phyloP scores from a whole-genome alignment of 805 yeast genomes.

The Starmera amethionina region DNA sequence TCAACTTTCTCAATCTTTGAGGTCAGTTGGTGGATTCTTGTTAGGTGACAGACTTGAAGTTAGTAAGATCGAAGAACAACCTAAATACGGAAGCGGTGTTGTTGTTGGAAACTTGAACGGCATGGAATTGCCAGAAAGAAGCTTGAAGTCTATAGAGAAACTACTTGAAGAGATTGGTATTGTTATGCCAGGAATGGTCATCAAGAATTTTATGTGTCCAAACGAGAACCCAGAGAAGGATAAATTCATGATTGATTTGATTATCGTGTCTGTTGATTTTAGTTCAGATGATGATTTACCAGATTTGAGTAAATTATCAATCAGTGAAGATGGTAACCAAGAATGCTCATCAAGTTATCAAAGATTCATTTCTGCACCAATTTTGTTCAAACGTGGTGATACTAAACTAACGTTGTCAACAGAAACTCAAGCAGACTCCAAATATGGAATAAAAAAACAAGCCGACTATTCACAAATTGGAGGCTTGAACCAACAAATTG shows the following conservation, averaged over 20 bases:
- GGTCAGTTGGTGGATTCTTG: constrained; percentile 31
- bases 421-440: constrained; percentile 21
- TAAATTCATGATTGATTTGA: constrained; percentile 7
- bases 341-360: constrained; percentile 9
- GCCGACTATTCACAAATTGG: constrained; percentile 54
- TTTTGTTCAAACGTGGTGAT: constrained; percentile 29
- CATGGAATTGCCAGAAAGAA: constrained; percentile 9
- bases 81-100: constrained; percentile 32
- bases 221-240: constrained; percentile 11
- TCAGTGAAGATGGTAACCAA: constrained; percentile 17
- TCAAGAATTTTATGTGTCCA: constrained; percentile 16
- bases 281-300: constrained; percentile 20
- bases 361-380: constrained; percentile 35
- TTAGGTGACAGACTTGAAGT: constrained; percentile 46
- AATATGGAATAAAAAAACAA: constrained; percentile 34
- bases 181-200: constrained; percentile 44
- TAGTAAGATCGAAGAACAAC: constrained; percentile 36
- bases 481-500: constrained; percentile 62
- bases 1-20: constrained; percentile 36
- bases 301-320: constrained; percentile 27
- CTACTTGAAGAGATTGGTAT: constrained; percentile 46
- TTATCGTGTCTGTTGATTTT: constrained; percentile 12
- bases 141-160: constrained; percentile 28
- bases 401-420: constrained; percentile 18
- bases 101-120: constrained; percentile 22